Percentiles rank a stretch among this genome's conserved stretches.
phyloP scores from a whole-genome alignment of 2,329 filamentous ascomycete genomes.

The Aspergillus bombycis region DNA sequence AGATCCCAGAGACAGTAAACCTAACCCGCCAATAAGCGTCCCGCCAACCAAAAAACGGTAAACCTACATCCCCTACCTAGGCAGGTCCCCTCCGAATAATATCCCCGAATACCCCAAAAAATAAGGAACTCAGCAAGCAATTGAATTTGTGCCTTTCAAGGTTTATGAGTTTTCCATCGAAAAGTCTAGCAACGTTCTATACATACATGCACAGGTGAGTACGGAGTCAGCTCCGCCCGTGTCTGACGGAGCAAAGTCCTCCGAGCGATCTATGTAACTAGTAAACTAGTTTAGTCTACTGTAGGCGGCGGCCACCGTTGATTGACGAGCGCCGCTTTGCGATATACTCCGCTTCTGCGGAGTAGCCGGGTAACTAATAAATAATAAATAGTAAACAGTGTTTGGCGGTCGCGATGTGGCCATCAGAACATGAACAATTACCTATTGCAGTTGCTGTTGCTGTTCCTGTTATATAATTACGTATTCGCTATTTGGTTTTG shows the following conservation, averaged over 20 bases:
- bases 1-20: background rate
- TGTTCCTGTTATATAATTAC: background rate
- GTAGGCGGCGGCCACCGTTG: background rate
- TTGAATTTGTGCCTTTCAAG: background rate
- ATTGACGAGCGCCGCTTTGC: background rate
- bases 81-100: background rate
- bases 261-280: constrained; percentile 10
- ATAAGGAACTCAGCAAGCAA: background rate
- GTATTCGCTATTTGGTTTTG: background rate
- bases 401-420: background rate
- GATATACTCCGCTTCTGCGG: background rate
- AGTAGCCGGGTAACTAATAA: background rate
- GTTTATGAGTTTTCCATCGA: background rate
- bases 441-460: background rate
- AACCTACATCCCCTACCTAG: background rate
- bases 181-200: background rate
- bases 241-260: constrained; percentile 14
- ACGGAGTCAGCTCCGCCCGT: background rate
- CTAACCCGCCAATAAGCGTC: background rate
- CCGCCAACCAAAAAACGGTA: background rate
- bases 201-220: background rate
- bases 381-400: background rate
- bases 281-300: background rate
- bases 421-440: background rate
- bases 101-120: background rate